These are phyloP conservation scores for Phylloporus arenicola DNA, from an alignment of 768 basidiomycete genomes.

Conservation along the genomic window DNA sequence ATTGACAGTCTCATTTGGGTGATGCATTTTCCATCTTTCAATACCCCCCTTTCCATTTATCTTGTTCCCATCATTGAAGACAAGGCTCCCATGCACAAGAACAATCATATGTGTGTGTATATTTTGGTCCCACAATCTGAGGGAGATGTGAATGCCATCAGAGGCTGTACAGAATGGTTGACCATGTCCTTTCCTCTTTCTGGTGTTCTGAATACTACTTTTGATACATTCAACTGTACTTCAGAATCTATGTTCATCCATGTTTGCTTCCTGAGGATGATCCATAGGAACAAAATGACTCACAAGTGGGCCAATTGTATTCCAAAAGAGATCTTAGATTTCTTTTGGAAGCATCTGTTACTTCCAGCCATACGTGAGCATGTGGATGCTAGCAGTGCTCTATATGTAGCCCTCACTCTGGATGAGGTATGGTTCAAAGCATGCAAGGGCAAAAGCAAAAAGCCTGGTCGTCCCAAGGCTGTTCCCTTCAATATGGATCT, in stretches of 20 bases:
- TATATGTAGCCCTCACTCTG: slow-evolving; percentile 6
- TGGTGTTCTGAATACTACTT: slow-evolving; percentile 1
- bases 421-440: slow-evolving; percentile 6
- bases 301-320: neutral
- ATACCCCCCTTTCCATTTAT: neutral
- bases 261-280: slow-evolving; percentile 13
- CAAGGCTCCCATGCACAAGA: slow-evolving; percentile 7
- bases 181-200: slow-evolving; percentile 1
- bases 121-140: slow-evolving; percentile 11
- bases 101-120: slow-evolving; percentile 17
- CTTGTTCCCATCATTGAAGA: neutral
- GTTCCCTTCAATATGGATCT: slow-evolving; percentile 3
- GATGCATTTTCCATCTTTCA: neutral
- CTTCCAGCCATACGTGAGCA: slow-evolving; percentile 4
- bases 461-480: neutral
- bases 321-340: slow-evolving; percentile 8
- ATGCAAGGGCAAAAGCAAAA: neutral
- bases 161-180: slow-evolving; percentile 8
- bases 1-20: slow-evolving; percentile 21
- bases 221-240: neutral
- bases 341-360: slow-evolving; percentile 6
- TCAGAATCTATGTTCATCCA: slow-evolving; percentile 1
- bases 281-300: slow-evolving; percentile 4
- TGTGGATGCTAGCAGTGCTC: neutral
- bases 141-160: neutral